Percentiles rank a stretch among this genome's conserved stretches.
phyloP scores from a whole-genome alignment of 441 rosid species.

The Dalechampia spathulata region DNA sequence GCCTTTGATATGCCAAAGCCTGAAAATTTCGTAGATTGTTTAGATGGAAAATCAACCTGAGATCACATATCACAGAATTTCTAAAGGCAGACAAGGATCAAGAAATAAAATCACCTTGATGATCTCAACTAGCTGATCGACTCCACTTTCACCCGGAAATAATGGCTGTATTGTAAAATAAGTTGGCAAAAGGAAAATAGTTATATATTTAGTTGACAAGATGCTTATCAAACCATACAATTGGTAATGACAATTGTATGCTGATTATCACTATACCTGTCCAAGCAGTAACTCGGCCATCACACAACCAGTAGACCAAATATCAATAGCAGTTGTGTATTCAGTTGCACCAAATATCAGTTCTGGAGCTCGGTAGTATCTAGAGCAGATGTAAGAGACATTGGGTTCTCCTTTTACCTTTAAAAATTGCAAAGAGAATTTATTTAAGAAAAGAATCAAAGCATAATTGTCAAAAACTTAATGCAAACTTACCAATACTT shows the following conservation, averaged over 20 bases:
- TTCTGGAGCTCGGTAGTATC: slow-evolving; percentile 99
- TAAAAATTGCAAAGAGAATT: slow-evolving; percentile 13
- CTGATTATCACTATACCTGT: slow-evolving; percentile 43
- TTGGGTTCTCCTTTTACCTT: slow-evolving; percentile 99
- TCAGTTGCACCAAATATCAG: slow-evolving; percentile 97
- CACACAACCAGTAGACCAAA: slow-evolving; percentile 99
- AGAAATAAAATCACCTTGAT: slow-evolving; percentile 64
- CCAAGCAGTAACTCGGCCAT: slow-evolving; percentile 99
- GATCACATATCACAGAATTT: too few species aligned
- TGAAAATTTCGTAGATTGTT: too few species aligned
- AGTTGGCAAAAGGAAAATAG: slow-evolving; percentile 12
- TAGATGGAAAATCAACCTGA: too few species aligned
- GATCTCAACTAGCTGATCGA: slow-evolving; percentile 95
- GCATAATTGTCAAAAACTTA: neutral
- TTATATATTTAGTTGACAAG: neutral
- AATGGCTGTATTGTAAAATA: slow-evolving; percentile 69
- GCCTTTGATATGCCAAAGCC: too few species aligned
- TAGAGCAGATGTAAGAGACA: slow-evolving; percentile 93
- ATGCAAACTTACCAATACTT: slow-evolving; percentile 66
- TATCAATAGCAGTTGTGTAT: slow-evolving; percentile 97
- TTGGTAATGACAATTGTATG: slow-evolving; percentile 1
- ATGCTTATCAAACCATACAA: slow-evolving; percentile 1
- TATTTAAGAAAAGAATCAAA: too few species aligned
- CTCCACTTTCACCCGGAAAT: slow-evolving; percentile 99
- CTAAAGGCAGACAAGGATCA: slow-evolving; percentile 1